phyloP scores from a whole-genome alignment of 495 filamentous ascomycete genomes.

The Opeltia flavorubescens region DNA sequence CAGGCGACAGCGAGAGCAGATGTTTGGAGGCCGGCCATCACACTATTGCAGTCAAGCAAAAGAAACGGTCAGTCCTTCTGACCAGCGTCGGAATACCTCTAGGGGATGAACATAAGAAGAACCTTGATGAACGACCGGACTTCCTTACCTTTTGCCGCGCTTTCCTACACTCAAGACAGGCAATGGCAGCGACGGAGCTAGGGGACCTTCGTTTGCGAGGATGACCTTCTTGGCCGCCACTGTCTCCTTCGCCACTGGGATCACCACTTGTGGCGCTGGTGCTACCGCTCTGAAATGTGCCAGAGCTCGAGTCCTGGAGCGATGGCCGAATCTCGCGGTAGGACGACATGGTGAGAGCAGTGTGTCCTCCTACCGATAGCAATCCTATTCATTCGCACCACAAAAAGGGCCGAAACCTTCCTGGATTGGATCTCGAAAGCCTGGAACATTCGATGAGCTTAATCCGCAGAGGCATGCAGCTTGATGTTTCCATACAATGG shows the following conservation, averaged over 20 bases:
- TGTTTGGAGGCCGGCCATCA: slow-evolving; percentile 9
- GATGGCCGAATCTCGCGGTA: slow-evolving; percentile 6
- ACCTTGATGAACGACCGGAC: neutral
- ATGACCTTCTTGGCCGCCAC: neutral
- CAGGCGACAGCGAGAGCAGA: slow-evolving; percentile 7
- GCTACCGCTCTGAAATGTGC: neutral
- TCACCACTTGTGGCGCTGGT: slow-evolving; percentile 1
- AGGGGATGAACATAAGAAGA: no score
- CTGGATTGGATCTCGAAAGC: neutral
- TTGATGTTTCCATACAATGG: no score
- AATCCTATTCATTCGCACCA: neutral
- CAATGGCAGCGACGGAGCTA: slow-evolving; percentile 13
- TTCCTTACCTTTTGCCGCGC: slow-evolving; percentile 14
- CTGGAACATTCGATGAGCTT: neutral
- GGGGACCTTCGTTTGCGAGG: slow-evolving; percentile 9
- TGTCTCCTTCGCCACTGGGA: slow-evolving; percentile 3
- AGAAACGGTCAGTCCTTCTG: neutral
- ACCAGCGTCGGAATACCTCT: no score
- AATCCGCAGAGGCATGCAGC: neutral
- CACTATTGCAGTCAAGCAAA: slow-evolving; percentile 7
- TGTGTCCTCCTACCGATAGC: neutral
- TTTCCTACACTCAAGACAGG: slow-evolving; percentile 12
- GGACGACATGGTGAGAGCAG: neutral
- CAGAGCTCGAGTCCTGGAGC: neutral
- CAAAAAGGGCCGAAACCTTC: neutral